These are phyloP conservation scores for Fragilaria crotonensis DNA, from an alignment of 108 stramenopile genomes.

Conservation along the genomic window DNA sequence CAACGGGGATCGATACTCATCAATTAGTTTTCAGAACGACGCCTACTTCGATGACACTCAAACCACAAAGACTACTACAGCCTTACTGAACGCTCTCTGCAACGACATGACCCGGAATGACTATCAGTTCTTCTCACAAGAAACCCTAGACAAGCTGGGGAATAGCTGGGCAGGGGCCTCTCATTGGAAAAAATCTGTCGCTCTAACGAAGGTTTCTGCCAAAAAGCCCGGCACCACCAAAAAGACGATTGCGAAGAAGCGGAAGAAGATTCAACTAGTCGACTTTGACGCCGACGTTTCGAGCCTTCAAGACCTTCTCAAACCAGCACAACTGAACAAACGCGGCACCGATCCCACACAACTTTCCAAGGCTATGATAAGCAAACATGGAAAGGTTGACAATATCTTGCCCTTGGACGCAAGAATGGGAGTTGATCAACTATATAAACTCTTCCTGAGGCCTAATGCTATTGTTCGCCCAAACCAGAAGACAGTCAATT, in stretches of 20 bases:
- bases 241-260: slow-evolving; percentile 19
- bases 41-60: background rate
- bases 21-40: slow-evolving; percentile 20
- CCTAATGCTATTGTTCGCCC: slow-evolving; percentile 45
- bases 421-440: slow-evolving; percentile 42
- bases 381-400: slow-evolving; percentile 41
- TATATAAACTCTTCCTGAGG: slow-evolving; percentile 66
- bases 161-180: slow-evolving; percentile 86
- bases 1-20: slow-evolving; percentile 29
- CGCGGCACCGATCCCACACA: slow-evolving; percentile 37
- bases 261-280: slow-evolving; percentile 32
- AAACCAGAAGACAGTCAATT: slow-evolving; percentile 49
- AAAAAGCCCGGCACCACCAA: slow-evolving; percentile 11
- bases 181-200: slow-evolving; percentile 76
- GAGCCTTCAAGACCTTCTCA: slow-evolving; percentile 24
- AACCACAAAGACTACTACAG: slow-evolving; percentile 21
- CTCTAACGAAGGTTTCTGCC: slow-evolving; percentile 7
- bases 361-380: slow-evolving; percentile 38
- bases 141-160: slow-evolving; percentile 54
- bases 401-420: slow-evolving; percentile 76
- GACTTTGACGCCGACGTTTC: slow-evolving; percentile 12
- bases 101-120: slow-evolving; percentile 42
- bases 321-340: slow-evolving; percentile 30
- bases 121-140: slow-evolving; percentile 58
- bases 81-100: slow-evolving; percentile 58